Evolutionary conservation across 1,139 yeast species (phyloP).

Genomic region (Hansenula anomala): DNA sequence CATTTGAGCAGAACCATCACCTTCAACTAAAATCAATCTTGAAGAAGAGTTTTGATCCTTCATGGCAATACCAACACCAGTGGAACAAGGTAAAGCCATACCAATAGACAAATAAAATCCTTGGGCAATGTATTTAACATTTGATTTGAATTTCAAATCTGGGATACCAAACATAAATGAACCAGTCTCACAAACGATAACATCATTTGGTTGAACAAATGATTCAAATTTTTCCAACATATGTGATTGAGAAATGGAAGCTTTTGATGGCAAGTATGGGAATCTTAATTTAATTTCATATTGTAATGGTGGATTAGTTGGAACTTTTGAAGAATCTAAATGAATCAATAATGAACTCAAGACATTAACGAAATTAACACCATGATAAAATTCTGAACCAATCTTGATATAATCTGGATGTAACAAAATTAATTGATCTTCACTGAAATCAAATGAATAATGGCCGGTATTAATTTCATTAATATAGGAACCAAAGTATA

Average conservation of each 20-base stretch:
- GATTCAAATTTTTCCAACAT: slow-evolving; percentile 23
- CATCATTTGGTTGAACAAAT: slow-evolving; percentile 57
- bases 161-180: slow-evolving; percentile 73
- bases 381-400: slow-evolving; percentile 32
- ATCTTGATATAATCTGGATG: slow-evolving; percentile 42
- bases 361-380: slow-evolving; percentile 43
- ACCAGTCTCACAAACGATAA: slow-evolving; percentile 73
- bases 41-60: slow-evolving; percentile 34
- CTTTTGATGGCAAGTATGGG: slow-evolving; percentile 17
- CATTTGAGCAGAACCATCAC: slow-evolving; percentile 94
- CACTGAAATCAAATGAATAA: slow-evolving; percentile 26
- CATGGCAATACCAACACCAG: slow-evolving; percentile 75
- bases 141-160: slow-evolving; percentile 54
- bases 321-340: slow-evolving; percentile 30
- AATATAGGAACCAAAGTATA: slow-evolving; percentile 45
- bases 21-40: slow-evolving; percentile 69
- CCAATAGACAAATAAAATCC: slow-evolving; percentile 83
- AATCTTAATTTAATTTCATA: slow-evolving; percentile 18
- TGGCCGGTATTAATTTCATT: slow-evolving; percentile 55
- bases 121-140: slow-evolving; percentile 55
- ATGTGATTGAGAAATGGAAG: slow-evolving; percentile 22
- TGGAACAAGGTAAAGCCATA: slow-evolving; percentile 76
- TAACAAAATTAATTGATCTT: slow-evolving; percentile 26
- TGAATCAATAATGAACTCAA: slow-evolving; percentile 32
- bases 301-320: slow-evolving; percentile 11